Percentiles rank a stretch among this genome's conserved stretches.
Evolutionary conservation across 768 basidiomycete species (phyloP).

Genomic region (Lanmaoa rubissima): DNA sequence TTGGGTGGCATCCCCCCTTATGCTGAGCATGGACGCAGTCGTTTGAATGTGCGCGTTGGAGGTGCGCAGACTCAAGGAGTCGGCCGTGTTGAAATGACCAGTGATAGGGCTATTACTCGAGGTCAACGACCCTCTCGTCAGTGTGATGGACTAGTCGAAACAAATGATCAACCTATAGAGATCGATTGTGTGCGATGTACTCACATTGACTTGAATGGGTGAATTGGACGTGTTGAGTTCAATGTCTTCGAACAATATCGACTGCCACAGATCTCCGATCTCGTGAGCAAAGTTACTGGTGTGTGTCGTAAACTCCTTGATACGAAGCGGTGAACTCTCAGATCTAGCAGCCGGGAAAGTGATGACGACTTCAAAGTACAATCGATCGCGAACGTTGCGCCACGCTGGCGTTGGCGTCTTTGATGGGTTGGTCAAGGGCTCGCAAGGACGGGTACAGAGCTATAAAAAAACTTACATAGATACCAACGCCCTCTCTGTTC

Average conservation of each 20-base stretch:
- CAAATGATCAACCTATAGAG: not conserved
- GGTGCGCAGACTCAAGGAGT: conserved; percentile 30
- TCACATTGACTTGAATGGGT: conserved; percentile 29
- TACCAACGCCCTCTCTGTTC: conserved; percentile 34
- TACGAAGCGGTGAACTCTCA: conserved; percentile 11
- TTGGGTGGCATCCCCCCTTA: not conserved
- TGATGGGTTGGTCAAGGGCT: not conserved
- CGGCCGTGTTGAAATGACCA: conserved; percentile 37
- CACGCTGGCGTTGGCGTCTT: conserved; percentile 17
- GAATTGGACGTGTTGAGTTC: conserved; percentile 23
- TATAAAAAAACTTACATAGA: conserved; percentile 30
- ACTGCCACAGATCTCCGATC: conserved; percentile 27
- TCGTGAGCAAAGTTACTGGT: conserved; percentile 31
- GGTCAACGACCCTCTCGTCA: conserved; percentile 17
- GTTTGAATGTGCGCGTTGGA: conserved; percentile 36
- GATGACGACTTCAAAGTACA: conserved; percentile 31
- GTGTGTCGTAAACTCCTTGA: conserved; percentile 30
- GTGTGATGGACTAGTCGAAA: conserved; percentile 31
- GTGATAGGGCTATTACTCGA: conserved; percentile 36
- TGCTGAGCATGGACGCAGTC: conserved; percentile 25
- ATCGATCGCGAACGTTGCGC: conserved; percentile 5
- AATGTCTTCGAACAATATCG: conserved; percentile 29
- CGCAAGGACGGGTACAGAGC: not conserved
- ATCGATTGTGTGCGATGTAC: conserved; percentile 1
- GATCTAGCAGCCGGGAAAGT: conserved; percentile 26